A percentile compares a stretch with the other conserved stretches of the same genome.
Evolutionary conservation across 208 protist species (phyloP).

Genomic region (Leishmania guyanensis): DNA sequence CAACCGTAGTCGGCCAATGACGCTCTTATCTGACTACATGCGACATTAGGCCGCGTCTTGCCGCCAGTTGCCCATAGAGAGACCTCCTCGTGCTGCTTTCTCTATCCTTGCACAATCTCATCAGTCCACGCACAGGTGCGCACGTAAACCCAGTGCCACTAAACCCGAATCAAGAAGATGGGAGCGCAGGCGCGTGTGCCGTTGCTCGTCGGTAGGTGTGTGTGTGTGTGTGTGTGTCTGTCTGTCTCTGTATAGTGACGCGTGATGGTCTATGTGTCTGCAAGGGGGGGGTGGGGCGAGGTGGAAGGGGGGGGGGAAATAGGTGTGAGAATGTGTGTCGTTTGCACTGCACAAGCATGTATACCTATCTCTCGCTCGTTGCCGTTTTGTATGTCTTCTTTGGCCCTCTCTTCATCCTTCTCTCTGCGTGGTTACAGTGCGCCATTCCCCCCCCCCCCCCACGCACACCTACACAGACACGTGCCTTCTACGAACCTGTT

Average conservation of each 20-base stretch:
- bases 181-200: background rate
- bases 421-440: background rate
- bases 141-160: background rate
- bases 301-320: no score
- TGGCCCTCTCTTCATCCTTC: background rate
- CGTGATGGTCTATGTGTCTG: background rate
- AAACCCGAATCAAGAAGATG: background rate
- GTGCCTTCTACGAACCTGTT: background rate
- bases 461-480: background rate
- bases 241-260: background rate
- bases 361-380: background rate
- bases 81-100: background rate
- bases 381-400: background rate
- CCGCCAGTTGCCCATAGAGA: background rate
- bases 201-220: background rate
- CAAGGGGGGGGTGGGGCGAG: background rate
- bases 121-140: conserved; percentile 1
- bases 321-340: background rate
- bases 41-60: conserved; percentile 2
- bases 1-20: conserved; percentile 14
- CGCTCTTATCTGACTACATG: conserved; percentile 28
- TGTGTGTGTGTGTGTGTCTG: background rate
- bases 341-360: background rate
- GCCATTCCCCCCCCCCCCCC: background rate
- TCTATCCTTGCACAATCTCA: background rate